Evolutionary conservation across 257 asterid genomes (phyloP).

Genomic region (Anisodus tanguticus): DNA sequence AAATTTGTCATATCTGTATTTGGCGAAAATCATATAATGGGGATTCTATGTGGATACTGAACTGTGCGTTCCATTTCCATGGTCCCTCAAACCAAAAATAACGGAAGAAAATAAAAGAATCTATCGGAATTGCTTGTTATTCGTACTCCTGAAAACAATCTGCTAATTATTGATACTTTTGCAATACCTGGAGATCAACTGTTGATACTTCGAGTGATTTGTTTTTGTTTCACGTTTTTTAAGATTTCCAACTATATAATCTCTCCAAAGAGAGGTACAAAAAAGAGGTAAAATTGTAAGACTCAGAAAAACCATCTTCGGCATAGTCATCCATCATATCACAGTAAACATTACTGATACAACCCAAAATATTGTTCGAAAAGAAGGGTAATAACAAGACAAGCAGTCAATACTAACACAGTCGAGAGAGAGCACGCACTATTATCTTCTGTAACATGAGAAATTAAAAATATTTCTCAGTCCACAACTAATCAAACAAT

Average conservation of each 20-base stretch:
- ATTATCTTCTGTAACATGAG: background rate
- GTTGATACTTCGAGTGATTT: background rate
- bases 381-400: background rate
- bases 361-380: background rate
- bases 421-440: background rate
- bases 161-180: background rate
- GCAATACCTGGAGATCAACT: background rate
- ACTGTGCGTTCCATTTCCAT: background rate
- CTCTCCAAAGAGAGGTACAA: background rate
- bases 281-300: background rate
- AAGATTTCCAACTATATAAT: background rate
- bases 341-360: background rate
- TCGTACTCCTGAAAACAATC: background rate
- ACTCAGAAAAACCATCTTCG: background rate
- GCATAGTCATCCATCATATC: background rate
- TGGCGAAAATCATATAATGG: background rate
- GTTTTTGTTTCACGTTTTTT: background rate
- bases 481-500: conserved; percentile 4
- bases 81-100: background rate
- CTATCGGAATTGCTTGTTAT: background rate
- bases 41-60: background rate
- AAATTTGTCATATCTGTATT: background rate
- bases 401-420: background rate
- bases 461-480: background rate
- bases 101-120: background rate